Base-by-base conservation (phyloP, 2,329 filamentous ascomycete species). In the Fusarium avenaceum region DNA sequence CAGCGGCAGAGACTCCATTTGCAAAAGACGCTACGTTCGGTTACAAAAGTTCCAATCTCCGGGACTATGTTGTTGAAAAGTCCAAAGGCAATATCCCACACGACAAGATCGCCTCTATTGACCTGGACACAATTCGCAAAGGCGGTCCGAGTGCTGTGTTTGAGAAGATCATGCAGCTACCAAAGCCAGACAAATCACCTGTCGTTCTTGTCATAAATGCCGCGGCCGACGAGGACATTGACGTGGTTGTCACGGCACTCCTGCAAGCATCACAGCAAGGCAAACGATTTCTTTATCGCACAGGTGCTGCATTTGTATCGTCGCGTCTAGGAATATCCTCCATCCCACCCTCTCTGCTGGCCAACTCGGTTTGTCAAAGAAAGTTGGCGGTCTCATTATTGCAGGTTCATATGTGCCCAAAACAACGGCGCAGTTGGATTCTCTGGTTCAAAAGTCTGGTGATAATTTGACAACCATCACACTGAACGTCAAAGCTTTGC, bases 381-480 rank as follows among this genome's bases (percentile, higher is more conserved):
- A 74, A 4, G 76, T 77, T 0, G 86, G 86, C 0, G 86, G 85
- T 0, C 71, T 89, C 1, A 81, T 88, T 19, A 81, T 89, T 17
- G 86, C 85, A 0, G 86, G 87, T 0, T 86, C 84, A 0, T 88
- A 89, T 44, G 85, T 88, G 0, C 85, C 85, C 4, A 88, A 88
- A 65, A 89, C 86, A 0, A 88, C 86, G 0, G 81, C 83, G 0
- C 86, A 88, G 56, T 74, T 88, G 1, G 80, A 83, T 26, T 74
- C 76, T 4, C 69, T 88, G 10, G 75, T 77, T 0, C 72, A 78
- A 3, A 74, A 75, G 17, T 79, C 81, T 1, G 80, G 79, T 1
- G 61, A 74, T 0, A 75, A 79, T n/a, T 74, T 87, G 1, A 80
- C 77, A 1, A 81, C 79, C 0, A 79, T 87, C 28, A 79, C 82